Evolutionary conservation across 2,329 filamentous ascomycete genomes (phyloP).

Genomic region (Hirsutella thompsonii): DNA sequence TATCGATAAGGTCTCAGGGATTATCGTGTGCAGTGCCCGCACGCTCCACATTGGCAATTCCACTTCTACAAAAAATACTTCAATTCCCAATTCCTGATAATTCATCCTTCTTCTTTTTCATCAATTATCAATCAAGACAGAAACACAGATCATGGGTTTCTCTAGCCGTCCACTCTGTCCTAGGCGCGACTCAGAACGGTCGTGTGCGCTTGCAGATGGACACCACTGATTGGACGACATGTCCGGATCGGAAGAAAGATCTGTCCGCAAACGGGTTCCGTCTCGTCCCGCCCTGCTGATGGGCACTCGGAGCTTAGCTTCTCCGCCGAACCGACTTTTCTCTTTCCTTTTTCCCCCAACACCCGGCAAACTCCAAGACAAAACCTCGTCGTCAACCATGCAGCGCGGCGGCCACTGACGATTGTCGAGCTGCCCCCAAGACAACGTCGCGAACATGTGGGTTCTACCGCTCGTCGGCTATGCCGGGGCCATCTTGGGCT

Average conservation of each 20-base stretch:
- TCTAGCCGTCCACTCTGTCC: too few species aligned
- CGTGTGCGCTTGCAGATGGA: too few species aligned
- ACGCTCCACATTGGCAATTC: too few species aligned
- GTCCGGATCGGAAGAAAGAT: conserved; percentile 3
- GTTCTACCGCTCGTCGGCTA: conserved; percentile 89
- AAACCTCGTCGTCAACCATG: not conserved
- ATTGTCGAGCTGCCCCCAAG: not conserved
- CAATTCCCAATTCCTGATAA: too few species aligned
- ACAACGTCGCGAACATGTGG: conserved; percentile 66
- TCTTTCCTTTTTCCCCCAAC: not conserved
- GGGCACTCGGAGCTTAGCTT: not conserved
- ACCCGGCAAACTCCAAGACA: not conserved
- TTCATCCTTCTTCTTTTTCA: too few species aligned
- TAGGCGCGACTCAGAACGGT: too few species aligned
- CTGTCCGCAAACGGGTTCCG: not conserved
- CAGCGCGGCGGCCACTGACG: conserved; percentile 13
- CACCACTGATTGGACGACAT: not conserved
- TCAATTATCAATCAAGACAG: too few species aligned
- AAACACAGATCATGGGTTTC: too few species aligned
- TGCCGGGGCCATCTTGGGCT: conserved; percentile 73
- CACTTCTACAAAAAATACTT: too few species aligned
- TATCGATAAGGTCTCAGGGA: too few species aligned
- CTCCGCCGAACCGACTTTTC: not conserved
- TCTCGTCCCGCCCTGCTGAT: not conserved
- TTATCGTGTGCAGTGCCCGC: too few species aligned